Base-by-base conservation (phyloP, 1,139 yeast genomes). In the Yamadazyma atlantica region DNA sequence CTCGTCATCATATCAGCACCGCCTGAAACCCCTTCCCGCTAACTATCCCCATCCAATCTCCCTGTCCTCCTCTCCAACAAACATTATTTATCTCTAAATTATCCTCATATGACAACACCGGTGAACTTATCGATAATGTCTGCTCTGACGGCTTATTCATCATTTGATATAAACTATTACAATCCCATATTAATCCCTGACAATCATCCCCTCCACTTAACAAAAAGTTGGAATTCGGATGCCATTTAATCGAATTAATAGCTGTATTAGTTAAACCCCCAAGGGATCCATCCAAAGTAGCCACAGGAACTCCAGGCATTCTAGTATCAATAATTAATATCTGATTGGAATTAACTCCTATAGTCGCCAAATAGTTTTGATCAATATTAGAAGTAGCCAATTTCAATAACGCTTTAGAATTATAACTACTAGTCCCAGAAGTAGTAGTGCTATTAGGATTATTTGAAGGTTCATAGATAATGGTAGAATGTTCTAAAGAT, bases 161-260 rank as follows among this genome's bases (percentile, higher is more conserved):
- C 16, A 22, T 37, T 35, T 45, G 53, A 22, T 55, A 54, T 24
- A 64, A 34, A 29, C 54, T 55, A 40, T 62, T 67, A 42, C 88
- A 68, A 58, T 92, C 96, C 94, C 97, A 89, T 12, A 86, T 68
- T 27, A 90, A 64, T 0, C 87, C 86, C 59, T 89, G 96, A 58
- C 96, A 86, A 60, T 90, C 97, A 57, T 92, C 97, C 17, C 86
- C 83, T 14, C 94, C 95, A 1, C 90, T 77, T 13, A 88, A 69
- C 24, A 92, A 62, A 32, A 74, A 62, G 46, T 85, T 80, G 24
- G 80, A 73, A 2, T 77, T 64, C 0, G 97, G 97, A 49, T 90
- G 92, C 97, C 97, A 92, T 39, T 72, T 64, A 14, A 90, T 75
- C 46, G 81, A 73, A 57, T 90, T 90, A 23, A 92, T 77, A 22